These are phyloP conservation scores for Kurtzmaniella natalensis DNA, from an alignment of 1,139 yeast genomes.

Conservation along the genomic window DNA sequence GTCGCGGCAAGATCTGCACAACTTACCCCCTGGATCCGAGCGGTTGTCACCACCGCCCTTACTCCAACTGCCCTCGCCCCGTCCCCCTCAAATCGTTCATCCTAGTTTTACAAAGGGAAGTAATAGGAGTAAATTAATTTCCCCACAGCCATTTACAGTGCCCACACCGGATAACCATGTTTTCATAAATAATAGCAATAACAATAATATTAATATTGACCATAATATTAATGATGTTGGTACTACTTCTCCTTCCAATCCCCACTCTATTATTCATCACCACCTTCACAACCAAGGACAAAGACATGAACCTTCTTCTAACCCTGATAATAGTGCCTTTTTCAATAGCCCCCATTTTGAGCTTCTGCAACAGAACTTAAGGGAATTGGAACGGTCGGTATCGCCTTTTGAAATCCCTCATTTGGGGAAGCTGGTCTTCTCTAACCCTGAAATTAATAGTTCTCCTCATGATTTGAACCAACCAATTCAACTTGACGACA, in stretches of 20 bases:
- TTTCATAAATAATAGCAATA: background rate
- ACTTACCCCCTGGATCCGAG: too few species aligned
- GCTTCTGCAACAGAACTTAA: slow-evolving; percentile 17
- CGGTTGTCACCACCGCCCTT: too few species aligned
- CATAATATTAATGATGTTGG: too few species aligned
- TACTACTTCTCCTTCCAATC: too few species aligned
- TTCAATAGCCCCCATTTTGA: slow-evolving; percentile 24
- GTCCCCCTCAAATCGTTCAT: background rate
- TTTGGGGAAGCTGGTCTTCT: background rate
- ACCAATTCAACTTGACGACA: slow-evolving; percentile 1
- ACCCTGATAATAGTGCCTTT: slow-evolving; percentile 6
- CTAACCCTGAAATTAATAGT: background rate
- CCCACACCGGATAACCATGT: too few species aligned
- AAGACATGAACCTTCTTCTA: background rate
- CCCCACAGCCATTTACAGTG: background rate
- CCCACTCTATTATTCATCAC: too few species aligned
- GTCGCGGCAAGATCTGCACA: too few species aligned
- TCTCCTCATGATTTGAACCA: background rate
- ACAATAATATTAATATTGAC: too few species aligned
- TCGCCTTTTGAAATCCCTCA: slow-evolving; percentile 22
- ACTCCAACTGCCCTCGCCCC: background rate
- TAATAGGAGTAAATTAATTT: slow-evolving; percentile 1
- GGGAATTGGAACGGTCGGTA: slow-evolving; percentile 27
- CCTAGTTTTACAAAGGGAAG: slow-evolving; percentile 1
- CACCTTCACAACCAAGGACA: too few species aligned